Evolutionary conservation across 768 basidiomycete genomes (phyloP).

Genomic region (Filobasidium floriforme): DNA sequence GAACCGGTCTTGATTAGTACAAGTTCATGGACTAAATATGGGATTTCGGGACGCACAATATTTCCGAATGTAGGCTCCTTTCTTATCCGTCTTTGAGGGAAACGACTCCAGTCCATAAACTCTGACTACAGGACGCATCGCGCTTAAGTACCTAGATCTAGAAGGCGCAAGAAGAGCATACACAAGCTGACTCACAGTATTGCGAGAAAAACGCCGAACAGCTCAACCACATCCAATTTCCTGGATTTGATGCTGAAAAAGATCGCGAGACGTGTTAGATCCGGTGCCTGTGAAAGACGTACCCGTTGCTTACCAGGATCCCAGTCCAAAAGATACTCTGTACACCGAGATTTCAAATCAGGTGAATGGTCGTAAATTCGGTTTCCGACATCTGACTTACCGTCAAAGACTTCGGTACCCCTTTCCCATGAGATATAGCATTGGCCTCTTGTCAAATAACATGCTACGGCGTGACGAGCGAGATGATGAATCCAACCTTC

Average conservation of each 20-base stretch:
- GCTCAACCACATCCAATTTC: constrained; percentile 48
- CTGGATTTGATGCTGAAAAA: constrained; percentile 30
- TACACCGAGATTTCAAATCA: neutral
- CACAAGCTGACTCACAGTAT: constrained; percentile 31
- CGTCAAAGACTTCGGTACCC: constrained; percentile 48
- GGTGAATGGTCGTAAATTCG: constrained; percentile 9
- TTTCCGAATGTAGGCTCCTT: constrained; percentile 42
- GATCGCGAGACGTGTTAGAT: no score
- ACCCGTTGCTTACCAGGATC: constrained; percentile 34
- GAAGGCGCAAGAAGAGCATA: constrained; percentile 2
- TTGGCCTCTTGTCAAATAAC: constrained; percentile 46
- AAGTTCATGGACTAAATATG: neutral
- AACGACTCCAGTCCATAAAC: constrained; percentile 42
- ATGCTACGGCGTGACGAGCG: constrained; percentile 44
- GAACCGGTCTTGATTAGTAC: neutral
- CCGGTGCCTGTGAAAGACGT: neutral
- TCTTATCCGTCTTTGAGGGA: constrained; percentile 44
- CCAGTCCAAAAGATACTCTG: constrained; percentile 46
- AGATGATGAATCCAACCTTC: constrained; percentile 49
- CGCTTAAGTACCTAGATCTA: neutral
- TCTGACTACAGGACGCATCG: constrained; percentile 26
- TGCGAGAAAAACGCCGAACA: constrained; percentile 45
- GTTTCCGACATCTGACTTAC: constrained; percentile 20
- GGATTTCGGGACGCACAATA: constrained; percentile 30
- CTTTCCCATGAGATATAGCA: constrained; percentile 48